phyloP scores from a whole-genome alignment of 2,329 filamentous ascomycete species.

The Cladosporium halotolerans region DNA sequence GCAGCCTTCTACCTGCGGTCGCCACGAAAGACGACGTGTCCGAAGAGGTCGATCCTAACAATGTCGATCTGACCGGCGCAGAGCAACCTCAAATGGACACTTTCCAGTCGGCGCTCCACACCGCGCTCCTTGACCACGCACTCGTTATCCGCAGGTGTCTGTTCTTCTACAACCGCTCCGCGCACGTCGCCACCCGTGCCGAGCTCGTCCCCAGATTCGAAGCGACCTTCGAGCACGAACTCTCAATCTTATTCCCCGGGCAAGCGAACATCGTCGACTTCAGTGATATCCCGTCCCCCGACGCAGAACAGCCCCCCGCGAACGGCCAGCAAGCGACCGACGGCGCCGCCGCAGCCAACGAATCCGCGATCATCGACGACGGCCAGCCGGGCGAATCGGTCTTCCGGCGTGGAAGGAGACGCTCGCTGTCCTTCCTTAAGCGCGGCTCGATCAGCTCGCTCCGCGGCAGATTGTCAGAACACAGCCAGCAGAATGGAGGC shows the following conservation, averaged over 20 bases:
- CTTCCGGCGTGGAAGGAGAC: slow-evolving; percentile 15
- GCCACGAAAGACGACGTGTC: slow-evolving; percentile 36
- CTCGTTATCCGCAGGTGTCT: slow-evolving; percentile 80
- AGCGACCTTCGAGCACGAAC: slow-evolving; percentile 38
- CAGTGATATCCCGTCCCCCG: slow-evolving; percentile 7
- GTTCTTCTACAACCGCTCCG: slow-evolving; percentile 54
- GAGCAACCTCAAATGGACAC: slow-evolving; percentile 42
- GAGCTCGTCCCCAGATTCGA: slow-evolving; percentile 36
- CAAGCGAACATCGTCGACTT: slow-evolving; percentile 20
- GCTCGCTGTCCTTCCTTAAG: slow-evolving; percentile 25
- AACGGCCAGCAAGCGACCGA: slow-evolving; percentile 12
- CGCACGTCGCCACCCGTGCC: slow-evolving; percentile 46
- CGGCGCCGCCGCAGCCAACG: slow-evolving; percentile 9
- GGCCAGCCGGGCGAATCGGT: slow-evolving; percentile 2
- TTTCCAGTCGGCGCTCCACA: slow-evolving; percentile 72
- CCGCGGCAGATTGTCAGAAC: slow-evolving; percentile 12
- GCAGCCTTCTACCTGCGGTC: slow-evolving; percentile 58
- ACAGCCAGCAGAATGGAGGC: slow-evolving; percentile 12
- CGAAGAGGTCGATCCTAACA: slow-evolving; percentile 27
- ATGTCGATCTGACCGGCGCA: slow-evolving; percentile 18
- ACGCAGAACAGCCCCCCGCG: not conserved
- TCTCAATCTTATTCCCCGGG: slow-evolving; percentile 35
- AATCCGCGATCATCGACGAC: slow-evolving; percentile 10
- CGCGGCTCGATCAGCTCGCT: slow-evolving; percentile 24
- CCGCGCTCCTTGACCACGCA: slow-evolving; percentile 82